These are phyloP conservation scores for Naganishia onofrii DNA, from an alignment of 768 basidiomycete species.

Conservation along the genomic window DNA sequence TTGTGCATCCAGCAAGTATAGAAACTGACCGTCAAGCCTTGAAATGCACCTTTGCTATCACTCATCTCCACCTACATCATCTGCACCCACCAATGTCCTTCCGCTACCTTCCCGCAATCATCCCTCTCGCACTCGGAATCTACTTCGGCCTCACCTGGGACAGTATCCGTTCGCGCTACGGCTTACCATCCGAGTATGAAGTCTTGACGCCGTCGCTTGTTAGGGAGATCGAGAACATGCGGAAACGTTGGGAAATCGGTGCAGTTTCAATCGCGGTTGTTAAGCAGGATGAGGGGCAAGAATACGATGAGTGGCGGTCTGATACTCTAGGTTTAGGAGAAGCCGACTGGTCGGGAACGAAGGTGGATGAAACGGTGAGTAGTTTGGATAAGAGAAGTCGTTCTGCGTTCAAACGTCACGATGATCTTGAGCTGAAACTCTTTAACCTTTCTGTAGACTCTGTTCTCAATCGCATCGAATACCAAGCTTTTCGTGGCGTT, in stretches of 20 bases:
- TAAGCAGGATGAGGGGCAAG: neutral
- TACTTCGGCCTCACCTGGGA: neutral
- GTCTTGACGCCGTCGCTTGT: neutral
- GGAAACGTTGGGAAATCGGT: neutral
- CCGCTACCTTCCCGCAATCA: neutral
- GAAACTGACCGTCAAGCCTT: too few relatives aligned
- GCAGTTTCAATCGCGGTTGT: neutral
- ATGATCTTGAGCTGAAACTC: too few relatives aligned
- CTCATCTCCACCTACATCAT: neutral
- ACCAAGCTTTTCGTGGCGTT: constrained; percentile 46
- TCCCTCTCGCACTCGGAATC: neutral
- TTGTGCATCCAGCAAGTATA: too few relatives aligned
- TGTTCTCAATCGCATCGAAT: constrained; percentile 45
- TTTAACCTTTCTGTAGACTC: constrained; percentile 36
- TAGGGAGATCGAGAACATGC: neutral
- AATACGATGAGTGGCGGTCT: constrained; percentile 5
- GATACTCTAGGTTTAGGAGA: constrained; percentile 23
- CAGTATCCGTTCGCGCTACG: neutral
- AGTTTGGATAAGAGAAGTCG: too few relatives aligned
- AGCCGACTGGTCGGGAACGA: neutral
- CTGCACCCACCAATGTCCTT: neutral
- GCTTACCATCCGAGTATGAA: neutral
- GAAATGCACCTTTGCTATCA: neutral
- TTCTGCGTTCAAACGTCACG: too few relatives aligned
- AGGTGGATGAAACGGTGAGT: constrained; percentile 27